Evolutionary conservation across 2,329 filamentous ascomycete species (phyloP), one percentile per base, ranked within the genome.

Genomic region (Raffaelea albimanens): DNA sequence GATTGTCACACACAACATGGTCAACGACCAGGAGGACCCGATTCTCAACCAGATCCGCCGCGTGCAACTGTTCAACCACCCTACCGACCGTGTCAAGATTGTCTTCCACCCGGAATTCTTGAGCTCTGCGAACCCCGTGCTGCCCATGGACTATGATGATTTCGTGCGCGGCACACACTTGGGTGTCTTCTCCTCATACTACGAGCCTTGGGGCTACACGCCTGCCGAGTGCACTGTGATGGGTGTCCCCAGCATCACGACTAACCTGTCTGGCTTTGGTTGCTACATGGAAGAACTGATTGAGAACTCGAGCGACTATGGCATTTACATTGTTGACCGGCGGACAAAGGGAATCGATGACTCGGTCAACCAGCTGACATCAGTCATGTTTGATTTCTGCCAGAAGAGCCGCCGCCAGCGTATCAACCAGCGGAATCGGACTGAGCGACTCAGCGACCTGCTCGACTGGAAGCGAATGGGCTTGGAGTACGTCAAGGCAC

Each of bases 211-310:
- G 93, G 93, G 93, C 41, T 98, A 98, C 68, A 98, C 93, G 2
- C 93, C 91, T 0, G 91, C 93, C 45, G 93, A 97, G 67, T 98
- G 93, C 67, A 97, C 93, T 0, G 93, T 97, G 53, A 97, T 97
- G 93, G 93, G 93, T 58, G 90, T 98, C 38, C 93, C 93, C 40
- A 95, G 88, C 66, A 96, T 98, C 67, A 97, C 93, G 11, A 97
- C 91, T 23, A 98, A 98, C 67, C 72, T 98, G 40, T 97, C 93
- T 7, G 93, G 93, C 19, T 98, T 98, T 60, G 93, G 93, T 44
- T 97, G 93, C 68, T 97, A 98, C 67, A 98, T 98, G 93, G 93
- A 98, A 67, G 93, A 97, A 67, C 71, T 97, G 56, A 97, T 98
- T 56, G 91, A 97, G 68, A 97, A 97, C 67, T 94, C 91, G 38